Percentiles rank a stretch among this genome's conserved stretches.
Evolutionary conservation across 2,329 filamentous ascomycete species (phyloP).

Genomic region (Claviceps humidiphila): DNA sequence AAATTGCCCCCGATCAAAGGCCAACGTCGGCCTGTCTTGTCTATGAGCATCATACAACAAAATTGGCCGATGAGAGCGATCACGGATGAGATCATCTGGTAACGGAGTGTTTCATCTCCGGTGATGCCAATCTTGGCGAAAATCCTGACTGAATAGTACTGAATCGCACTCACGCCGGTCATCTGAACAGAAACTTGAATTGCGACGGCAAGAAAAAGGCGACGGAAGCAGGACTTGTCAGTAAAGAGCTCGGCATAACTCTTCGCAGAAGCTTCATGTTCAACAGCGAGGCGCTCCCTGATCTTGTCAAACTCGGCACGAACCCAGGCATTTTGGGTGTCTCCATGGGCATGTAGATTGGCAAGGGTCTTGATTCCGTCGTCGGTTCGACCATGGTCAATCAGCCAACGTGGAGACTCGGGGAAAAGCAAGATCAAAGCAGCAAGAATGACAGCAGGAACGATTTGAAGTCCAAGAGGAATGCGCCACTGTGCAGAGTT

Average conservation of each 20-base stretch:
- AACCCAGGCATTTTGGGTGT: neutral
- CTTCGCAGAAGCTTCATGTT: neutral
- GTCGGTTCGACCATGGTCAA: neutral
- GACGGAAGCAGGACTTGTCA: neutral
- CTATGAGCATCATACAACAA: neutral
- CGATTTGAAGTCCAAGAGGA: neutral
- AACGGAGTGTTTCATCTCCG: neutral
- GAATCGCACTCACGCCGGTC: neutral
- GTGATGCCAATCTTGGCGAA: constrained; percentile 1
- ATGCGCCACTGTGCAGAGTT: neutral
- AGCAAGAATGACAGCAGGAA: neutral
- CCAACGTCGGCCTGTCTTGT: neutral
- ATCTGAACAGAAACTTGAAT: neutral
- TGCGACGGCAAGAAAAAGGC: neutral
- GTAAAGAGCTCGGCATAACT: neutral
- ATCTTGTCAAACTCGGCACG: neutral
- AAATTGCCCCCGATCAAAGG: neutral
- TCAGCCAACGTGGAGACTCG: neutral
- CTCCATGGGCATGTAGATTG: neutral
- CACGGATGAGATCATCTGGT: constrained; percentile 1
- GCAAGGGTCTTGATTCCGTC: neutral
- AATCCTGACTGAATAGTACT: neutral
- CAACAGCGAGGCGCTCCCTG: neutral
- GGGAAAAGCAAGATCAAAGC: neutral
- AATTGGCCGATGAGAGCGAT: neutral